A percentile compares a stretch with the other conserved stretches of the same genome.
Evolutionary conservation across 176 grass and related monocot species (phyloP).

Genomic region (Elaeis guineensis): DNA sequence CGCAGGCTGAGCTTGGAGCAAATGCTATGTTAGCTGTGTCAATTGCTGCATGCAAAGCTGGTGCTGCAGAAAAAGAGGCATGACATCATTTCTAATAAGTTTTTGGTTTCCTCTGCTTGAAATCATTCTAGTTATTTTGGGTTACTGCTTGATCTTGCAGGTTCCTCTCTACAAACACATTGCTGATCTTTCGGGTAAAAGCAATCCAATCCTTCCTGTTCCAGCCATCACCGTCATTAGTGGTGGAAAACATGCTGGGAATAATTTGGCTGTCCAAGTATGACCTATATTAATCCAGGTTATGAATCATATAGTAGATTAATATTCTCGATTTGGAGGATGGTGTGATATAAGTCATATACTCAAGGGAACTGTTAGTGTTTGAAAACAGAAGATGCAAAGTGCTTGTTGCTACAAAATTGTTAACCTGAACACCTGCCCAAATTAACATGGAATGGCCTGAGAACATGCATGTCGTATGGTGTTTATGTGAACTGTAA

Average conservation of each 20-base stretch:
- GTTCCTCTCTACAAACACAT: slow-evolving; percentile 94
- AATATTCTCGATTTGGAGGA: not conserved
- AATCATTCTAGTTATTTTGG: slow-evolving; percentile 2
- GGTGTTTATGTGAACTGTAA: too few species aligned
- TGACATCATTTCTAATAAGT: slow-evolving; percentile 2
- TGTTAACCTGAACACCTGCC: too few species aligned
- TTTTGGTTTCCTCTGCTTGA: slow-evolving; percentile 3
- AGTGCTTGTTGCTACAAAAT: too few species aligned
- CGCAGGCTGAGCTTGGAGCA: slow-evolving; percentile 69
- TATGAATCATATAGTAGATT: not conserved
- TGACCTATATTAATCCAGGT: slow-evolving; percentile 17
- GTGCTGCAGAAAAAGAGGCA: slow-evolving; percentile 95
- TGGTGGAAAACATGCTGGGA: slow-evolving; percentile 87
- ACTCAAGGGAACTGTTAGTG: too few species aligned
- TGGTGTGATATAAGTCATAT: too few species aligned
- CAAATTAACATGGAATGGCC: too few species aligned
- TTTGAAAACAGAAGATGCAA: too few species aligned
- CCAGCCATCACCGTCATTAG: slow-evolving; percentile 84
- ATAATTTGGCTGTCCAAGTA: slow-evolving; percentile 74
- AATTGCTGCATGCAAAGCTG: slow-evolving; percentile 97
- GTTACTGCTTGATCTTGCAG: slow-evolving; percentile 28
- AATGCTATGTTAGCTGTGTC: slow-evolving; percentile 94
- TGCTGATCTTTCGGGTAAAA: slow-evolving; percentile 89
- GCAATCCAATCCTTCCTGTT: slow-evolving; percentile 52
- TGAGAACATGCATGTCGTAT: too few species aligned